Conservation (phyloP, 768 basidiomycete genomes). For the Tulasnella sp. region DNA sequence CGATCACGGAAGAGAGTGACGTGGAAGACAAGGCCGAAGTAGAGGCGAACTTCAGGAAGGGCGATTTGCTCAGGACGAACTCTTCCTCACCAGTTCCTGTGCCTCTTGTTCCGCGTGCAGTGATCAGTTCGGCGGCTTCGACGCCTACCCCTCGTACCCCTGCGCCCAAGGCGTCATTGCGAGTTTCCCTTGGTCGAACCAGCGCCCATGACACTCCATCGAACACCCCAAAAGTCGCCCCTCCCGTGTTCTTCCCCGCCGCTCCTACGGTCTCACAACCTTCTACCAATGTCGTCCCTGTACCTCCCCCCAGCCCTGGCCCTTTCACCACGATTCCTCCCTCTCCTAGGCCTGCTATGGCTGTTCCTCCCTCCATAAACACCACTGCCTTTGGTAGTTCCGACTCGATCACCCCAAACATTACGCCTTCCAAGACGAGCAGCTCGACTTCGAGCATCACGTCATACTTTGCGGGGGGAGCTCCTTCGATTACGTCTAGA, state of each 20-base stretch:
- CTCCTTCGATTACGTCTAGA: background rate
- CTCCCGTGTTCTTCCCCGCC: slow-evolving; percentile 7
- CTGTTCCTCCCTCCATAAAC: background rate
- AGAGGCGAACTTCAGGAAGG: background rate
- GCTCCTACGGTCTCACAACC: too few relatives aligned
- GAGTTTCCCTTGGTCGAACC: background rate
- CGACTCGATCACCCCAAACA: too few relatives aligned
- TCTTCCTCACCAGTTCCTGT: background rate
- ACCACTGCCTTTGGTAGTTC: background rate
- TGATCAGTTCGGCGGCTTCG: background rate
- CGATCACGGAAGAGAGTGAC: slow-evolving; percentile 3
- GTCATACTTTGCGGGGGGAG: too few relatives aligned
- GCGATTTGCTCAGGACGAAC: background rate
- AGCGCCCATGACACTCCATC: background rate
- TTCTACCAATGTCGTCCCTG: background rate
- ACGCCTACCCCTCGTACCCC: background rate
- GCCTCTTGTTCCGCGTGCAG: background rate
- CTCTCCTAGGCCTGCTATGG: background rate
- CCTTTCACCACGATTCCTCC: slow-evolving; percentile 7
- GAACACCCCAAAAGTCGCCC: background rate
- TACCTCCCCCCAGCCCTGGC: background rate
- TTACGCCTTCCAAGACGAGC: too few relatives aligned
- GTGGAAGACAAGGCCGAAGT: slow-evolving; percentile 3
- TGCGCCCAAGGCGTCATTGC: background rate
- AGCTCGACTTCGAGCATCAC: too few relatives aligned